Evolutionary conservation across 2,329 filamentous ascomycete species (phyloP).

Genomic region (Penicillium freii): DNA sequence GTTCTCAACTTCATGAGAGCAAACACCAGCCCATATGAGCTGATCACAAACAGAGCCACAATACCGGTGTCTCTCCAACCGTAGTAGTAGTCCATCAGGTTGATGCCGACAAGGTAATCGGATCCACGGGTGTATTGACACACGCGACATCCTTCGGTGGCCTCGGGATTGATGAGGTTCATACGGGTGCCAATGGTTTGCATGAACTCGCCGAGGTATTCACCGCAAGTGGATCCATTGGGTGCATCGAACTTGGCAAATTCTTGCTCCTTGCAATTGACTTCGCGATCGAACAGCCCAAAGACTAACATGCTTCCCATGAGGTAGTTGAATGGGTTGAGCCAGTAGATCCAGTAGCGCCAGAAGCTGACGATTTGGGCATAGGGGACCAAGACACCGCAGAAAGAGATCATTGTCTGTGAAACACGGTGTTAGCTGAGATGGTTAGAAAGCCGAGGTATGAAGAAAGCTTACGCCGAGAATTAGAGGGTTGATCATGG

Average conservation of each 20-base stretch:
- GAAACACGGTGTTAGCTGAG: not conserved
- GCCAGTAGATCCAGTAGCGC: slow-evolving; percentile 35
- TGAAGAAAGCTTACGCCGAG: slow-evolving; percentile 41
- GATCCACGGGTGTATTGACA: slow-evolving; percentile 59
- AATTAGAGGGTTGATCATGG: slow-evolving; percentile 72
- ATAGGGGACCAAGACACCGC: slow-evolving; percentile 33
- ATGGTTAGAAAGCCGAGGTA: not conserved
- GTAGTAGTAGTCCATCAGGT: slow-evolving; percentile 60
- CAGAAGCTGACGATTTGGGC: slow-evolving; percentile 32
- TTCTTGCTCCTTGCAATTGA: slow-evolving; percentile 26
- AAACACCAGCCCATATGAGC: slow-evolving; percentile 52
- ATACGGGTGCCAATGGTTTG: slow-evolving; percentile 45
- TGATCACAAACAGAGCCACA: slow-evolving; percentile 55
- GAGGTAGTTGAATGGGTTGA: slow-evolving; percentile 35
- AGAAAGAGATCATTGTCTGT: slow-evolving; percentile 31
- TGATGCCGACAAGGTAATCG: slow-evolving; percentile 60
- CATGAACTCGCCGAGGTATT: slow-evolving; percentile 58
- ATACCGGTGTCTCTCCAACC: slow-evolving; percentile 66
- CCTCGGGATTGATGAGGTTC: slow-evolving; percentile 61
- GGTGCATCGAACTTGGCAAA: slow-evolving; percentile 34
- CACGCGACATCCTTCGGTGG: slow-evolving; percentile 55
- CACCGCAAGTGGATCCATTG: slow-evolving; percentile 52
- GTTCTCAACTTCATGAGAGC: slow-evolving; percentile 38
- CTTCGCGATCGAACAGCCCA: slow-evolving; percentile 23
- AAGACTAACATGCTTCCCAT: slow-evolving; percentile 32